Base-by-base conservation (phyloP, 1,284 basidiomycete genomes). In the Papiliotrema nemorosa region DNA sequence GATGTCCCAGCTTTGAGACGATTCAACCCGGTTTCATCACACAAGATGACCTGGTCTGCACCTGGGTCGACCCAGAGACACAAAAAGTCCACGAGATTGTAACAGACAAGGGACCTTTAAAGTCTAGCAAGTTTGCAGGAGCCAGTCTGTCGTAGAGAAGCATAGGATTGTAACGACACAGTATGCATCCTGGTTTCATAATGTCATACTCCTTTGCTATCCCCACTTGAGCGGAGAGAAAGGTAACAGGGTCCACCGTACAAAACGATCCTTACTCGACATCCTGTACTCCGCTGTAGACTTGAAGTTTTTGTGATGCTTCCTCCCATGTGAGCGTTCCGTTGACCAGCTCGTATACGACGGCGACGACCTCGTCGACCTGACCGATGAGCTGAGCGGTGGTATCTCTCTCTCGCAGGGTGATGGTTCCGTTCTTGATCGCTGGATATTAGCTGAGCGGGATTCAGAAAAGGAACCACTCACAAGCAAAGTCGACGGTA, bases 401-500 rank as follows among this genome's bases (percentile, higher is more conserved):
- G 44, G 92, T 91, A 76, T 97, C 94, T 49, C 94, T 87, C 76
- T 98, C 94, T 62, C 90, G 84, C 47, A 92, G 81, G 16, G 90
- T 96, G 80, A 93, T 86, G 41, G 90, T 94, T 55, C 83, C 78
- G 67, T 93, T 91, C 75, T 87, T 82, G 49, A 90, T 77, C 50
- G 89, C 88, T 90, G 56, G 9, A 49, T 37, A 7, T 9, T 37
- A 9, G 18, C 10, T 31, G 29, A 31, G n/a, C n/a, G n/a, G n/a
- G n/a, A n/a, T n/a, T n/a, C n/a, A n/a, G n/a, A n/a, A n/a, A n/a
- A n/a, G n/a, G n/a, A 21, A 44, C 40, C 21, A 84, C 87, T 76
- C 73, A 90, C 91, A 93, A 24, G 93, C 94, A 79, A 98, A 98
- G 77, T 98, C 94, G 56, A 98, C 81, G 5, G 96, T 98, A 61